phyloP scores from a whole-genome alignment of 208 protist genomes.

The Herpetomonas samuelpessoai region DNA sequence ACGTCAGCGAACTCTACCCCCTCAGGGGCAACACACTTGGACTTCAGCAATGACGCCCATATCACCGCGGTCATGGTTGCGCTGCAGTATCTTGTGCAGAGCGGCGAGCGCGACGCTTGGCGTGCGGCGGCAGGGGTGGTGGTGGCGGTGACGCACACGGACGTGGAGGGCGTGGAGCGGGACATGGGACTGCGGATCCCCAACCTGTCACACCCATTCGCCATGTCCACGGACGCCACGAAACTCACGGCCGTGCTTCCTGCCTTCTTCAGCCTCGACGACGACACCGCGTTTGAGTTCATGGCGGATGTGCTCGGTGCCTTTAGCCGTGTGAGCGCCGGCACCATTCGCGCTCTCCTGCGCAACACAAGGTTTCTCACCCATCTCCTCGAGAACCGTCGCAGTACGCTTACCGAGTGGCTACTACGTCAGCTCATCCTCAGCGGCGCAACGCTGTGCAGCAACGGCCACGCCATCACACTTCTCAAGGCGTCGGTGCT shows the following conservation, averaged over 20 bases:
- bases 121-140: slow-evolving; percentile 19
- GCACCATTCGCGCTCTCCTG: slow-evolving; percentile 25
- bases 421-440: slow-evolving; percentile 21
- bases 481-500: slow-evolving; percentile 21
- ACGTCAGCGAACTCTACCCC: neutral
- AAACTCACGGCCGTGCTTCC: slow-evolving; percentile 23
- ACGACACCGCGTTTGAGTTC: slow-evolving; percentile 36
- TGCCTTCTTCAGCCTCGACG: slow-evolving; percentile 39
- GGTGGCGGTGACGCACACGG: neutral
- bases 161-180: slow-evolving; percentile 10
- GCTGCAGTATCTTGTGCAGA: slow-evolving; percentile 24
- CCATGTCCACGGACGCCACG: neutral
- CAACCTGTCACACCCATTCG: neutral
- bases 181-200: slow-evolving; percentile 12
- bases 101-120: slow-evolving; percentile 23
- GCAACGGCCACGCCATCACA: slow-evolving; percentile 42
- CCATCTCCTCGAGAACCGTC: slow-evolving; percentile 19
- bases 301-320: slow-evolving; percentile 26
- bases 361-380: slow-evolving; percentile 56
- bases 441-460: slow-evolving; percentile 28
- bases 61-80: slow-evolving; percentile 18
- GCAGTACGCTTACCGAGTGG: slow-evolving; percentile 1
- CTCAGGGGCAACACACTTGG: neutral
- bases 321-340: slow-evolving; percentile 12
- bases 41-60: slow-evolving; percentile 20